These are phyloP conservation scores for Penstemon newberryi DNA, from an alignment of 257 asterid species.

Conservation along the genomic window DNA sequence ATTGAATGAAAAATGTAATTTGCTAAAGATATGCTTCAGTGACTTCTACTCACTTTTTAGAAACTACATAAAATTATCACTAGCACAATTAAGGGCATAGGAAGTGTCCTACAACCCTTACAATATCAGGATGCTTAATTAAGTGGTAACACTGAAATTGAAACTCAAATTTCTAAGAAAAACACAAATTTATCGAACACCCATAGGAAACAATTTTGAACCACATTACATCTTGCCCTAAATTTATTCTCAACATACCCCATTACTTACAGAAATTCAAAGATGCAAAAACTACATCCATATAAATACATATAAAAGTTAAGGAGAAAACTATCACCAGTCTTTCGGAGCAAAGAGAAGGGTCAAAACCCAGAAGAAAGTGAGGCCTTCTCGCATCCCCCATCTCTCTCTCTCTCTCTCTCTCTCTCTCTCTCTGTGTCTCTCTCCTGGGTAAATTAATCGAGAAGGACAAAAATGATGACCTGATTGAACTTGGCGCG, in stretches of 20 bases:
- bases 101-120: too few relatives aligned
- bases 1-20: not conserved
- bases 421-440: too few relatives aligned
- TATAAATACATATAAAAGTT: not conserved
- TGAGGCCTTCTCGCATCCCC: slow-evolving; percentile 55
- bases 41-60: slow-evolving; percentile 8
- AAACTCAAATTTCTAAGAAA: not conserved
- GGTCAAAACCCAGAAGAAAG: slow-evolving; percentile 76
- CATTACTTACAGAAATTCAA: not conserved
- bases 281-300: slow-evolving; percentile 11
- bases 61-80: not conserved
- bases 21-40: slow-evolving; percentile 14
- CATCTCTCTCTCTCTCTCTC: slow-evolving; percentile 51
- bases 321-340: slow-evolving; percentile 51
- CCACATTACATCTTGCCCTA: slow-evolving; percentile 27
- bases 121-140: slow-evolving; percentile 1
- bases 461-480: too few relatives aligned
- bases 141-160: not conserved
- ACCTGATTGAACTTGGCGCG: too few relatives aligned
- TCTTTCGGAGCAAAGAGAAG: slow-evolving; percentile 54
- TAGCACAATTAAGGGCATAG: too few relatives aligned
- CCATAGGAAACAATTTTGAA: slow-evolving; percentile 4
- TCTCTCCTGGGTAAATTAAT: too few relatives aligned
- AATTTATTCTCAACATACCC: not conserved
- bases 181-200: not conserved